Evolutionary conservation across 1,139 yeast genomes (phyloP).

Genomic region (Geotrichum australiense): DNA sequence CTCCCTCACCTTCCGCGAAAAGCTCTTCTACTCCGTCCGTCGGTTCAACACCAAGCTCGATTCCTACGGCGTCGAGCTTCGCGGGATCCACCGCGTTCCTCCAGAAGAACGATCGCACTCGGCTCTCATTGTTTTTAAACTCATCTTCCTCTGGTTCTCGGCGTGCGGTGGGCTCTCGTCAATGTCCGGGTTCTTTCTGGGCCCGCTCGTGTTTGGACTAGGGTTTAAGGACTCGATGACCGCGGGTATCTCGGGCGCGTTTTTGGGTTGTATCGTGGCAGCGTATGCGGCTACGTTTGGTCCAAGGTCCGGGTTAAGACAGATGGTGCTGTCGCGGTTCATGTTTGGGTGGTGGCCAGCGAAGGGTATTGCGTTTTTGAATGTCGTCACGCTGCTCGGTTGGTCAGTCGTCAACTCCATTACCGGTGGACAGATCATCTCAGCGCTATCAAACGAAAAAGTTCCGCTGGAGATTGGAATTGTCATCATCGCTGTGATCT

Average conservation of each 20-base stretch:
- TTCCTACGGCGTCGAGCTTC: conserved; percentile 57
- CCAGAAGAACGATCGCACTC: conserved; percentile 55
- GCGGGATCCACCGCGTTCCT: conserved; percentile 73
- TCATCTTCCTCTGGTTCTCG: conserved; percentile 72
- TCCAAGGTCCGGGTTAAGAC: conserved; percentile 79
- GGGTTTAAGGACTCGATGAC: conserved; percentile 57
- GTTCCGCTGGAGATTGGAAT: conserved; percentile 71
- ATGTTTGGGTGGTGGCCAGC: conserved; percentile 82
- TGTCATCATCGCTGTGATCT: conserved; percentile 55
- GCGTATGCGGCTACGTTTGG: conserved; percentile 83
- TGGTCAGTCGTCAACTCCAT: conserved; percentile 84
- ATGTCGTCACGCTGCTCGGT: conserved; percentile 71
- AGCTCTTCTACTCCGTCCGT: conserved; percentile 20
- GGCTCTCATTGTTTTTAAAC: conserved; percentile 45
- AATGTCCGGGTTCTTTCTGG: conserved; percentile 72
- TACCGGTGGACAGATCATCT: conserved; percentile 76
- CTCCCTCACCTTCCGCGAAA: not conserved
- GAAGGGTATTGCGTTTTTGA: conserved; percentile 59
- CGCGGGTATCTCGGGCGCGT: conserved; percentile 54
- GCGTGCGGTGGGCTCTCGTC: conserved; percentile 83
- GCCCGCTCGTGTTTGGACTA: conserved; percentile 61
- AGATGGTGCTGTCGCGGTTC: conserved; percentile 75
- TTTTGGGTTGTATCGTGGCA: conserved; percentile 60
- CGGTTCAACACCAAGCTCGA: conserved; percentile 37
- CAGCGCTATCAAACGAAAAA: conserved; percentile 53